Evolutionary conservation across 1,284 basidiomycete genomes (phyloP), one percentile per base, ranked within the genome.

Genomic region (Ganoderma meredithae): DNA sequence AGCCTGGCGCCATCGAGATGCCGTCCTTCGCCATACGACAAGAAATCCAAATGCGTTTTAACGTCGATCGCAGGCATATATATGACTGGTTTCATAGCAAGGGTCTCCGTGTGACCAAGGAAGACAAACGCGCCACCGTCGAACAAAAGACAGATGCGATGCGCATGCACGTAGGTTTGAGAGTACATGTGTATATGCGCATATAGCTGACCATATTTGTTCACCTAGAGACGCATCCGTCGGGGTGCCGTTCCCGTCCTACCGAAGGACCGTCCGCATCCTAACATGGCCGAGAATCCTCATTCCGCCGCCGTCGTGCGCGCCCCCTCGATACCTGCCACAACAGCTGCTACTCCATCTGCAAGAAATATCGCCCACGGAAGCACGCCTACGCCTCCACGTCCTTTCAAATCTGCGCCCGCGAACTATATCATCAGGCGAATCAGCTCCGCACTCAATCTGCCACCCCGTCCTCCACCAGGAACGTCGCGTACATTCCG

Each of bases 51-150:
- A 84, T 86, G 74, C 85, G 87, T 62, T 90, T 89, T 76, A 83
- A 82, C 68, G 88, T 91, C 65, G 90, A 92, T 76, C 82, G 91
- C 71, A 81, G 91, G 71, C 90, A 91, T 71, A 87, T 92, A 71
- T 92, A 92, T 74, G 91, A 92, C 76, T 92, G 91, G 77, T 92
- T 91, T 78, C 91, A 92, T 76, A 79, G 77, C 72, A 76, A 79
- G 84, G 90, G 90, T 44, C 78, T 92, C 61, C 85, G 90, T 40
- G 90, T 90, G 43, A 86, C 88, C 17, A 89, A 90, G 71, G 89
- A 91, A 75, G 89, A 90, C 72, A 88, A 85, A 69, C 84, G 86
- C 68, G 76, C 68, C 52, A 72, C 70, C 33, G 76, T 68, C 68
- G 75, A 69, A 69, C 74, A 69, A 66, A 74, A 67, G 60, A 67